Evolutionary conservation across 306 rosid genomes (phyloP), one percentile per base, ranked within the genome.

Genomic region (Macrotyloma uniflorum): DNA sequence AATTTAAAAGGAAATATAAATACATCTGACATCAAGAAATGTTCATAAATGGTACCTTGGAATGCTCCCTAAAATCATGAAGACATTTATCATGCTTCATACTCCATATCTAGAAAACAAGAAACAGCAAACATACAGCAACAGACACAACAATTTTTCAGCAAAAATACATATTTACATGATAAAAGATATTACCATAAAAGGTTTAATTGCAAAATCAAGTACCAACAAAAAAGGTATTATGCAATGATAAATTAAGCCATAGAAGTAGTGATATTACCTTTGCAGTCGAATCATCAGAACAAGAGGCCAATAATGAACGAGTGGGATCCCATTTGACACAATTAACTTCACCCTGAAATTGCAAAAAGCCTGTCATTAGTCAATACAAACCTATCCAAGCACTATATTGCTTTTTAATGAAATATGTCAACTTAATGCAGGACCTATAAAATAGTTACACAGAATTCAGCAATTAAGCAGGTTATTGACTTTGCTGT

Each of bases 311-410:
- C 83, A 95, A 79, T 80, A 92, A 79, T 62, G 92, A 67, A 72
- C 98, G 98, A 3, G 93, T 87, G 77, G 98, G 98, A 85, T 95
- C 98, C 98, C 98, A 92, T 85, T 95, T 95, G 70, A 95, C 95
- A 85, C 97, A 95, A 83, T 95, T 95, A 70, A 93, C 98, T 87
- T 91, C 97, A 18, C 92, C 95, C 98, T 93, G 82, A 75, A 88
- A 86, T 61, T 30, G 72, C 38, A 57, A 58, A 80, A 79, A 49
- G 47, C 3, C 57, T n/a, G 8, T 46, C 55, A 69, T 58, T 28
- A 77, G 76, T 6, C 64, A 85, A 80, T 45, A 74, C 64, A 75
- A 28, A 45, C 58, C 62, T 24, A 28, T 53, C 71, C 63, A 64
- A 70, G 40, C 20, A 64, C 57, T 35, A 68, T 14, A 70, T 54